Evolutionary conservation across 2,329 filamentous ascomycete genomes (phyloP).

Genomic region (Cladorrhinum sp.): DNA sequence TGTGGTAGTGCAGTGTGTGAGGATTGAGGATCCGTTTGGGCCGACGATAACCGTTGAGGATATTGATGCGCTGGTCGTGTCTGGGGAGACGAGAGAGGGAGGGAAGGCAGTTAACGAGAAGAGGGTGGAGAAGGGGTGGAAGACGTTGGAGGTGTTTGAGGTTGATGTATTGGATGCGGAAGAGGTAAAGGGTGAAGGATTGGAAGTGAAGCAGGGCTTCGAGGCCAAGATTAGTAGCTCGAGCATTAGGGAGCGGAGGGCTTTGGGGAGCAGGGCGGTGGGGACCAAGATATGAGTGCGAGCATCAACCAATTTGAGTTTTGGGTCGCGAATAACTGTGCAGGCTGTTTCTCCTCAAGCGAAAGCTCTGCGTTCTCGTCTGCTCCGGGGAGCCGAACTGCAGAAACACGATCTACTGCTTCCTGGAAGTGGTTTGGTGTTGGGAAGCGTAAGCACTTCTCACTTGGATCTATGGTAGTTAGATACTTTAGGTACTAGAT

Average conservation of each 20-base stretch:
- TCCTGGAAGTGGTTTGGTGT: too few relatives aligned
- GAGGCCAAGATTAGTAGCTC: slow-evolving; percentile 89
- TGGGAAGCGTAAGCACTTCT: too few relatives aligned
- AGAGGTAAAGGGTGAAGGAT: slow-evolving; percentile 39
- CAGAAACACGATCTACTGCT: too few relatives aligned
- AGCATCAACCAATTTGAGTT: neutral
- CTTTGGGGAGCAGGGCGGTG: slow-evolving; percentile 27
- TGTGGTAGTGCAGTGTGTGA: slow-evolving; percentile 71
- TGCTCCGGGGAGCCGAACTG: too few relatives aligned
- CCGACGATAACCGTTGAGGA: slow-evolving; percentile 81
- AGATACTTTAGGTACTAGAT: too few relatives aligned
- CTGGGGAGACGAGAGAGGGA: slow-evolving; percentile 80
- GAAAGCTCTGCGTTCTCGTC: too few relatives aligned
- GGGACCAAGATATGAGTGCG: slow-evolving; percentile 19
- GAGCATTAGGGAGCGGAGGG: slow-evolving; percentile 61
- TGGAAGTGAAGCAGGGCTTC: slow-evolving; percentile 57
- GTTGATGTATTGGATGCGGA: slow-evolving; percentile 80
- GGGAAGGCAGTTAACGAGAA: slow-evolving; percentile 85
- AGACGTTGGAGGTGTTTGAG: slow-evolving; percentile 73
- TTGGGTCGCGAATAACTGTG: neutral
- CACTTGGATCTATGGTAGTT: too few relatives aligned
- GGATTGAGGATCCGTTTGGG: slow-evolving; percentile 84
- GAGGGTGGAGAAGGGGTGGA: slow-evolving; percentile 73
- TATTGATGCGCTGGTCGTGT: slow-evolving; percentile 80
- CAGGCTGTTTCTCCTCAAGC: too few relatives aligned